Percentiles rank a stretch among this genome's conserved stretches.
These are phyloP conservation scores for Pichia sp. DNA, from an alignment of 1,139 yeast species.

Conservation along the genomic window DNA sequence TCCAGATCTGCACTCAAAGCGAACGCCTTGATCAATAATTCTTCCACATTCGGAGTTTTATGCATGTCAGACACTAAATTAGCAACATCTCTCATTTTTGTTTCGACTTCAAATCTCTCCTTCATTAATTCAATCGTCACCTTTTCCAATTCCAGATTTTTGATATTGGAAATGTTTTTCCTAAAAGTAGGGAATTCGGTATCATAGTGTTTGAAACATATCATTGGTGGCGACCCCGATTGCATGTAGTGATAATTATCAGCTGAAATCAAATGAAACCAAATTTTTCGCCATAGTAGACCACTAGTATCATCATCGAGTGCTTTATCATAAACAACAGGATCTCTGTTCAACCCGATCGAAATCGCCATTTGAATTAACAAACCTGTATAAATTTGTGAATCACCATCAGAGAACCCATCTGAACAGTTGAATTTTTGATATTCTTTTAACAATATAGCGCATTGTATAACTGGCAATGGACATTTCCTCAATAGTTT, in stretches of 20 bases:
- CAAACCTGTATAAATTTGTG: constrained; percentile 36
- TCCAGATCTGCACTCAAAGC: constrained; percentile 12
- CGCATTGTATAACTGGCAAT: constrained; percentile 42
- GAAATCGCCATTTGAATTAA: constrained; percentile 41
- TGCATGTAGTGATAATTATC: constrained; percentile 27
- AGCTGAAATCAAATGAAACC: constrained; percentile 34
- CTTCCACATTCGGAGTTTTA: constrained; percentile 14
- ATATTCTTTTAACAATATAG: constrained; percentile 37
- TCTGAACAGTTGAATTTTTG: constrained; percentile 26
- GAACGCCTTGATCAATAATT: constrained; percentile 10
- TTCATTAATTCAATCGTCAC: constrained; percentile 15
- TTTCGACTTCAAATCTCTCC: constrained; percentile 11
- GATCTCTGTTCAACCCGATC: constrained; percentile 47
- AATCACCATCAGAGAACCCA: constrained; percentile 37
- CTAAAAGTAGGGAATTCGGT: constrained; percentile 30
- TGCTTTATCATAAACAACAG: constrained; percentile 25
- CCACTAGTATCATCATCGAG: constrained; percentile 18
- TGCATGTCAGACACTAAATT: constrained; percentile 16
- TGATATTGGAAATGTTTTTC: constrained; percentile 13
- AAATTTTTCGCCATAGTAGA: constrained; percentile 41
- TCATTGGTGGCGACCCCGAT: constrained; percentile 34
- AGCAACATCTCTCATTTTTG: constrained; percentile 13
- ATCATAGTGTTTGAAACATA: constrained; percentile 30
- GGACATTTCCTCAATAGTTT: constrained; percentile 39
- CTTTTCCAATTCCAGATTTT: constrained; percentile 19